A percentile compares a stretch with the other conserved stretches of the same genome.
Conservation (phyloP, 1,284 basidiomycete genomes). For the Cryptococcus sp. region DNA sequence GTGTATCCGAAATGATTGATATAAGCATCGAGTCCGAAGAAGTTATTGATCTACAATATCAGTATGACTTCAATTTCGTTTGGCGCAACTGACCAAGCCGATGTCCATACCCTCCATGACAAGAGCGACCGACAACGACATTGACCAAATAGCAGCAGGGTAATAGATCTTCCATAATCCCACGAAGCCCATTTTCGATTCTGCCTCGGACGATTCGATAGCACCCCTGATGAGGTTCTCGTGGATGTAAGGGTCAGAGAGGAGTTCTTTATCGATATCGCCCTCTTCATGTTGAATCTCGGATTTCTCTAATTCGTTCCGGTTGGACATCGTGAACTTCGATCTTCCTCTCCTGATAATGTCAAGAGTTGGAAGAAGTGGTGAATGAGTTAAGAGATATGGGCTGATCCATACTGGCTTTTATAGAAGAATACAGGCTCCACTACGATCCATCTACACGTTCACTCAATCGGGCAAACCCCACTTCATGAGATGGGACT, state of each 20-base stretch:
- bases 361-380: no score
- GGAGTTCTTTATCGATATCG: neutral
- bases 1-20: slow-evolving; percentile 21
- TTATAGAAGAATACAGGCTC: no score
- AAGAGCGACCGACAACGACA: slow-evolving; percentile 21
- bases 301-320: slow-evolving; percentile 4
- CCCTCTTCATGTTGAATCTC: neutral
- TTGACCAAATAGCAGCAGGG: slow-evolving; percentile 21
- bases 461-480: no score
- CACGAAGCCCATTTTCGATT: slow-evolving; percentile 8
- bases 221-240: slow-evolving; percentile 5
- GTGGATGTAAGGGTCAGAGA: neutral
- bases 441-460: no score
- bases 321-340: no score
- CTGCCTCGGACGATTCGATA: slow-evolving; percentile 4
- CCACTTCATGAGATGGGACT: no score
- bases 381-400: no score
- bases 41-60: slow-evolving; percentile 7
- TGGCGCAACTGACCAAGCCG: slow-evolving; percentile 4
- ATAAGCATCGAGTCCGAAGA: slow-evolving; percentile 11
- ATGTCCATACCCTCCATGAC: slow-evolving; percentile 35
- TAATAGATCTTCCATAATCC: slow-evolving; percentile 23
- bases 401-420: no score
- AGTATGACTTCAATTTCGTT: neutral
- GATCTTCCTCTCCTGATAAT: no score